Evolutionary conservation across 192 early-diverging fungal genomes (phyloP), one percentile per base, ranked within the genome.

Genomic region (Linnemannia zychae): DNA sequence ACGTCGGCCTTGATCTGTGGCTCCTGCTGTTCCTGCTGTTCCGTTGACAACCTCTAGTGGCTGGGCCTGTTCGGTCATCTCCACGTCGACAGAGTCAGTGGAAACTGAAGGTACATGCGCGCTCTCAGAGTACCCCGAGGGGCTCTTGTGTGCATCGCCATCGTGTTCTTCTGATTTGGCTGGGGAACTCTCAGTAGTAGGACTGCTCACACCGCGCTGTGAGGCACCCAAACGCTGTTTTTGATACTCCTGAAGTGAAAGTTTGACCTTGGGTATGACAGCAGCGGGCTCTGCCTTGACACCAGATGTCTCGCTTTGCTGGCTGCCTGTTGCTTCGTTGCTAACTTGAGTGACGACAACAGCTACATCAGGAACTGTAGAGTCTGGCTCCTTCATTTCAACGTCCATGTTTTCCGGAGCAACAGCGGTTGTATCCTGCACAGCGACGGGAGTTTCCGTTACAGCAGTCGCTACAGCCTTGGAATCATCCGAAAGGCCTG

Each of bases 231-330:
- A 67, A 17, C 83, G 77, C 40, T 85, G 67, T 70, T 79, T 79
- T 40, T 79, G 77, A 24, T 85, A 85, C 69, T 85, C 83, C 33
- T 85, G 83, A 31, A 85, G 74, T 0, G 83, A 85, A 1, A 85
- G 65, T 48, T 85, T 85, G 48, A 85, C 83, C 44, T 85, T 85
- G 22, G 74, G 77, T 40, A 84, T 57, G 12, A 52, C 16, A 22
- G 47, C 50, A 38, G 74, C 71, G 18, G 36, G 34, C 16, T 79
- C 77, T 28, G 50, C 7, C 49, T 75, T 84, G 22, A 22, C 24
- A 47, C 6, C 18, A 31, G 73, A 36, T 11, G 48, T 1, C 28
- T 44, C 76, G 1, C 37, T 15, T 47, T 38, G 12, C 1, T 37
- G 13, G 48, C 9, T 22, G 7, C 18, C 47, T 46, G 17, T 28